Evolutionary conservation across 108 stramenopile species (phyloP).

Genomic region (Mediolabrus comicus): DNA sequence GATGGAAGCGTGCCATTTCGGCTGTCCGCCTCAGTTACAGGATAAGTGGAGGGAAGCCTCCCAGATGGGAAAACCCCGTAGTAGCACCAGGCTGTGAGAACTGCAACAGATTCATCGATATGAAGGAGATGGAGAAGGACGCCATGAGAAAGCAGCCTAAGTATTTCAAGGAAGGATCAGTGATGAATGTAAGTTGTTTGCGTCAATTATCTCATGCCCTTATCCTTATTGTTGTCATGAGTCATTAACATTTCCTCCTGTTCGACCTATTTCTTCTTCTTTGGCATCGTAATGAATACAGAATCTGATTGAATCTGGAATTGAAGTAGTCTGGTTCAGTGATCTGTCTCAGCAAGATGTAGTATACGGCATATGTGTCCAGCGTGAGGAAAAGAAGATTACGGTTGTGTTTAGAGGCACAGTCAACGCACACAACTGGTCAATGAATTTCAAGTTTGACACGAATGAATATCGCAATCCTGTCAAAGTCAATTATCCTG

Average conservation of each 20-base stretch:
- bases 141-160: slow-evolving; percentile 9
- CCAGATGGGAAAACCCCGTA: slow-evolving; percentile 12
- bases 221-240: not conserved
- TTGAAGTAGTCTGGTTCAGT: slow-evolving; percentile 22
- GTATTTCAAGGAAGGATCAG: slow-evolving; percentile 1
- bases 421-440: slow-evolving; percentile 20
- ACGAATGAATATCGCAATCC: slow-evolving; percentile 23
- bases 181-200: slow-evolving; percentile 1
- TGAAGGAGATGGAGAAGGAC: slow-evolving; percentile 15
- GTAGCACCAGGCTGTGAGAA: slow-evolving; percentile 14
- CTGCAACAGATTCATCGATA: slow-evolving; percentile 13
- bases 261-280: not conserved
- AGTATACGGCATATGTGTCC: slow-evolving; percentile 25
- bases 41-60: slow-evolving; percentile 17
- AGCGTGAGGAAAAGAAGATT: slow-evolving; percentile 19
- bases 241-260: not conserved
- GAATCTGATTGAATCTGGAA: slow-evolving; percentile 28
- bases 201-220: not conserved
- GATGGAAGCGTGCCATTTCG: slow-evolving; percentile 18
- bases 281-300: slow-evolving; percentile 6
- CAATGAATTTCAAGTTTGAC: slow-evolving; percentile 9
- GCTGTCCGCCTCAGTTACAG: slow-evolving; percentile 11
- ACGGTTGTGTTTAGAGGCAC: slow-evolving; percentile 21
- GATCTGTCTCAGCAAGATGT: slow-evolving; percentile 19
- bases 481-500: slow-evolving; percentile 15